Base-by-base conservation (phyloP, 192 early-diverging fungal species). In the Podochytrium sp. region DNA sequence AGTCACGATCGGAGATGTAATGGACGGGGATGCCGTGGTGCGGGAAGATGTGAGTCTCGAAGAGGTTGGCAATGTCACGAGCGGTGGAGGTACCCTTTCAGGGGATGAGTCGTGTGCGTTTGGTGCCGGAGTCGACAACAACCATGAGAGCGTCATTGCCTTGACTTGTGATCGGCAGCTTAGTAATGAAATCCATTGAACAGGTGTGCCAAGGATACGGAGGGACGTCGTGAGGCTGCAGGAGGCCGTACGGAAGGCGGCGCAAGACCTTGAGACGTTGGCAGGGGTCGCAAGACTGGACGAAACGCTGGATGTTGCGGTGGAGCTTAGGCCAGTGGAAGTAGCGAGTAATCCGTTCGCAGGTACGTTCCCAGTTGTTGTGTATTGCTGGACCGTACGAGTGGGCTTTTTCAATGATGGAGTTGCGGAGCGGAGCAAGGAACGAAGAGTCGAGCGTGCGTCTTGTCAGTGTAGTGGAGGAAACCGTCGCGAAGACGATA, bases 11-110 rank as follows among this genome's bases (percentile, higher is more conserved):
- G 32, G 23, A 49, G 0, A 87, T 66, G 43, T 84, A 80, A 14
- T 65, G 73, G 18, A 66, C 38, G 0, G 85, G 87, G 2, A 89
- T 16, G 12, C 65, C 65, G 43, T 51, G 65, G 34, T 68, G 30
- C 1, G 20, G 10, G 1, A 37, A 68, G 0, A 53, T 27, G 2
- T 64, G 32, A 12, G 14, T 40, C 18, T 38, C 10, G 2, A 67
- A 50, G 43, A 65, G 7, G 7, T 49, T 41, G 12, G 64, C 64
- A 65, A 65, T 30, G 38, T 65, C 43, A 23, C 43, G 5, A 12
- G 64, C 42, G 10, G 64, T 65, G 41, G 18, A 3, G 38, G 64
- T 65, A 4, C 6, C 32, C 32, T 49, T 14, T 27, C 61, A 64
- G 33, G 61, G n/a, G n/a, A n/a, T n/a, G n/a, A 27, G 2, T 37